Conservation (phyloP, 805 yeast species). For the Starmerella apis region DNA sequence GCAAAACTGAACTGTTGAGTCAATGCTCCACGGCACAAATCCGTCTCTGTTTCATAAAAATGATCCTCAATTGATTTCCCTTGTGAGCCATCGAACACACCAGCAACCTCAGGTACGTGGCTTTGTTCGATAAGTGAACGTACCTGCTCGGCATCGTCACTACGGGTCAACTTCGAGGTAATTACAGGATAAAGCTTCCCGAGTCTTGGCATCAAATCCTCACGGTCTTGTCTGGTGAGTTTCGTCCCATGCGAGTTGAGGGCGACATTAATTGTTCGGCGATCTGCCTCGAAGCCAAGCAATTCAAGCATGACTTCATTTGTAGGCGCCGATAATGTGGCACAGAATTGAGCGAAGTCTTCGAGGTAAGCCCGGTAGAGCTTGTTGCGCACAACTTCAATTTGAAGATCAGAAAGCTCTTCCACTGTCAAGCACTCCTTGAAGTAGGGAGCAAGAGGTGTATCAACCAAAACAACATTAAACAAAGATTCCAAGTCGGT, state of each 20-base stretch:
- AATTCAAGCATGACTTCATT: conserved; percentile 68
- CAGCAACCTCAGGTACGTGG: conserved; percentile 29
- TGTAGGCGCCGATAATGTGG: conserved; percentile 62
- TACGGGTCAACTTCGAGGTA: conserved; percentile 54
- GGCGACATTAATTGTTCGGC: conserved; percentile 83
- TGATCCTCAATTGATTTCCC: conserved; percentile 79
- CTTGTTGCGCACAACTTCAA: conserved; percentile 86
- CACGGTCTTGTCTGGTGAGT: conserved; percentile 60
- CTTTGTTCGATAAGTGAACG: conserved; percentile 34
- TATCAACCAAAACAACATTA: conserved; percentile 84
- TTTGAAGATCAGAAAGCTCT: conserved; percentile 88
- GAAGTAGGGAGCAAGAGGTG: conserved; percentile 95
- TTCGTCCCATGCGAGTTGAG: conserved; percentile 82
- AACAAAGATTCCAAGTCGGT: conserved; percentile 90
- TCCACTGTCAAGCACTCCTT: conserved; percentile 68
- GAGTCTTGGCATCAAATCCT: conserved; percentile 61
- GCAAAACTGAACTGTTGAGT: conserved; percentile 91
- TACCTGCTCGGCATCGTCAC: conserved; percentile 80
- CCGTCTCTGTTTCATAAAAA: conserved; percentile 87
- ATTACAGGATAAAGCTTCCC: conserved; percentile 71
- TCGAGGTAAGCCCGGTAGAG: conserved; percentile 88
- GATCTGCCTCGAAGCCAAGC: conserved; percentile 85
- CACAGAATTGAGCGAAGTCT: conserved; percentile 64
- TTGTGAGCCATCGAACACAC: conserved; percentile 39
- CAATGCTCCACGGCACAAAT: conserved; percentile 79